These are phyloP conservation scores for Ogataea kodamae DNA, from an alignment of 805 yeast genomes.

Conservation along the genomic window DNA sequence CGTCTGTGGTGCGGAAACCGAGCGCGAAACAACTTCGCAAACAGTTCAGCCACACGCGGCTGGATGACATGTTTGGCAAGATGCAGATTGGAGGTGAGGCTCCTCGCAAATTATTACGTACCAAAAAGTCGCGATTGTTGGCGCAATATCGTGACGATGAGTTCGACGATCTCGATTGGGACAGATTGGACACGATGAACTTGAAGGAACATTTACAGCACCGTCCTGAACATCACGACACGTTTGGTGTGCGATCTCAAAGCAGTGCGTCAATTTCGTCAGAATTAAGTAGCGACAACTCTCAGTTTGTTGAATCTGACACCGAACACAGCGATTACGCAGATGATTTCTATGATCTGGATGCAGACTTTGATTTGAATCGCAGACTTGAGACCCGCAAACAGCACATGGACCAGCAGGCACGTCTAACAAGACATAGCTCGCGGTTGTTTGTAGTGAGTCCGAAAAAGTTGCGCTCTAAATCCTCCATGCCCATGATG, in stretches of 20 bases:
- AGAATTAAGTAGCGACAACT: slow-evolving; percentile 18
- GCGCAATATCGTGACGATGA: slow-evolving; percentile 21
- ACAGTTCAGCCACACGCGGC: slow-evolving; percentile 16
- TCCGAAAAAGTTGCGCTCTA: slow-evolving; percentile 15
- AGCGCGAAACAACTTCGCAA: slow-evolving; percentile 10
- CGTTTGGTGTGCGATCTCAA: slow-evolving; percentile 16
- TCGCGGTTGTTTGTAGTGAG: slow-evolving; percentile 9
- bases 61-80: slow-evolving; percentile 18
- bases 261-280: slow-evolving; percentile 28
- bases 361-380: slow-evolving; percentile 14
- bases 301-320: slow-evolving; percentile 28
- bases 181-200: slow-evolving; percentile 21
- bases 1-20: slow-evolving; percentile 23
- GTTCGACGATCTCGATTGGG: slow-evolving; percentile 16
- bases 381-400: slow-evolving; percentile 19
- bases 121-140: slow-evolving; percentile 9
- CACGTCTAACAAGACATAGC: slow-evolving; percentile 1
- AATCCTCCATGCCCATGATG: slow-evolving; percentile 29
- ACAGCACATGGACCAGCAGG: slow-evolving; percentile 15
- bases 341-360: slow-evolving; percentile 26
- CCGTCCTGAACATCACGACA: slow-evolving; percentile 9
- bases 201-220: slow-evolving; percentile 9
- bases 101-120: slow-evolving; percentile 11
- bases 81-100: slow-evolving; percentile 22
- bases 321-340: slow-evolving; percentile 34